Conservation (phyloP, 306 rosid species). For the Ormosia semicastrata region DNA sequence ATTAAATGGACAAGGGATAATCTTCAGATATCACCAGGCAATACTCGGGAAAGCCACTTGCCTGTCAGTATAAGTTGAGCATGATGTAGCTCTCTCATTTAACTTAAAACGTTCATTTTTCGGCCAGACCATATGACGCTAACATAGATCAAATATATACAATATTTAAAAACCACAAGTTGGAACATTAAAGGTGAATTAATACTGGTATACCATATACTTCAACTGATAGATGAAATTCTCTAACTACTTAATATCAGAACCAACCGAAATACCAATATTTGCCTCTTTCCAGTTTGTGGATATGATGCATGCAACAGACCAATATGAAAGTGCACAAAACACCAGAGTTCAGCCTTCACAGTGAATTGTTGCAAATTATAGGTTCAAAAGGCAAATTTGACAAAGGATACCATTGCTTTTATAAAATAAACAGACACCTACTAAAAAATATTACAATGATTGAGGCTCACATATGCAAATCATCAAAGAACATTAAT, state of each 20-base stretch:
- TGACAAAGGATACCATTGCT: background rate
- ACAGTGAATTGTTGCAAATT: background rate
- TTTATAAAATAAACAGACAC: conserved; percentile 1
- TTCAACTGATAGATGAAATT: background rate
- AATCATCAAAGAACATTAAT: background rate
- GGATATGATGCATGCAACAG: background rate
- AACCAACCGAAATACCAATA: background rate
- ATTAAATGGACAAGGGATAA: background rate
- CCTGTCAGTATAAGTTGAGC: background rate
- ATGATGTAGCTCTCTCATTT: background rate
- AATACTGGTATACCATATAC: background rate
- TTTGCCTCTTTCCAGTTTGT: background rate
- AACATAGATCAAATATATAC: background rate
- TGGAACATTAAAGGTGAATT: background rate
- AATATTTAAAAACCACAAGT: background rate
- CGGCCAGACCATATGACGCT: background rate
- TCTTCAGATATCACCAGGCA: background rate
- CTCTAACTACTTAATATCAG: background rate
- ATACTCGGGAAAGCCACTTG: background rate
- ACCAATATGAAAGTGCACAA: background rate
- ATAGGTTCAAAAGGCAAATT: background rate
- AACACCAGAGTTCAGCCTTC: background rate
- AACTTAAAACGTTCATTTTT: background rate
- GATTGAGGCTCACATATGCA: background rate
- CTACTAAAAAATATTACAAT: background rate